Percentiles rank a stretch among this genome's conserved stretches.
Evolutionary conservation across 768 basidiomycete species (phyloP).

Genomic region (Stropharia rugosoannulata): DNA sequence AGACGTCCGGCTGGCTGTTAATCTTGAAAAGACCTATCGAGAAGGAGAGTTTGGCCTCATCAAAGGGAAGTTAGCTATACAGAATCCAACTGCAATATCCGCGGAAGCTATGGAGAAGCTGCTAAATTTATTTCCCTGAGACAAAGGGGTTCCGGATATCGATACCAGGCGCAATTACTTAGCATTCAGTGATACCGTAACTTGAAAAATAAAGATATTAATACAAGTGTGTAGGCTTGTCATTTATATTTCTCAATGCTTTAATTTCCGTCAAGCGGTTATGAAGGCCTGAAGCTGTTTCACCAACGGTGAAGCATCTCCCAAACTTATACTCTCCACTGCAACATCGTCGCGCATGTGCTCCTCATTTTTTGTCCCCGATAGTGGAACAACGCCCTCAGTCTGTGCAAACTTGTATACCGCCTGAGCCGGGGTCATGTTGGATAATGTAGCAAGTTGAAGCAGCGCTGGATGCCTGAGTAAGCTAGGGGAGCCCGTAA

Average conservation of each 20-base stretch:
- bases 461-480: constrained; percentile 46
- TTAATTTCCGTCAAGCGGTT: neutral
- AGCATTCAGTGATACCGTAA: too few species aligned
- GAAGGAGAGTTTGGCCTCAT: neutral
- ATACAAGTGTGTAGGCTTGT: too few species aligned
- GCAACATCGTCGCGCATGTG: constrained; percentile 64
- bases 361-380: constrained; percentile 65
- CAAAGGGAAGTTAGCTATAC: neutral
- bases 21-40: constrained; percentile 30
- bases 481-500: constrained; percentile 72
- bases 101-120: constrained; percentile 1
- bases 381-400: constrained; percentile 67
- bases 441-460: constrained; percentile 41
- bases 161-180: neutral
- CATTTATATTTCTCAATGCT: neutral
- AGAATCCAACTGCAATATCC: neutral
- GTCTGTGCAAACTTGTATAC: constrained; percentile 69
- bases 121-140: constrained; percentile 7
- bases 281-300: constrained; percentile 13
- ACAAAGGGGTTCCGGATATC: neutral
- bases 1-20: constrained; percentile 48
- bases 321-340: constrained; percentile 25
- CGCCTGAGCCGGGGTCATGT: constrained; percentile 62
- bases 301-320: constrained; percentile 11
- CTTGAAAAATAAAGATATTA: neutral